Base-by-base conservation (phyloP, 2,329 filamentous ascomycete genomes). In the Aureobasidium sp. region DNA sequence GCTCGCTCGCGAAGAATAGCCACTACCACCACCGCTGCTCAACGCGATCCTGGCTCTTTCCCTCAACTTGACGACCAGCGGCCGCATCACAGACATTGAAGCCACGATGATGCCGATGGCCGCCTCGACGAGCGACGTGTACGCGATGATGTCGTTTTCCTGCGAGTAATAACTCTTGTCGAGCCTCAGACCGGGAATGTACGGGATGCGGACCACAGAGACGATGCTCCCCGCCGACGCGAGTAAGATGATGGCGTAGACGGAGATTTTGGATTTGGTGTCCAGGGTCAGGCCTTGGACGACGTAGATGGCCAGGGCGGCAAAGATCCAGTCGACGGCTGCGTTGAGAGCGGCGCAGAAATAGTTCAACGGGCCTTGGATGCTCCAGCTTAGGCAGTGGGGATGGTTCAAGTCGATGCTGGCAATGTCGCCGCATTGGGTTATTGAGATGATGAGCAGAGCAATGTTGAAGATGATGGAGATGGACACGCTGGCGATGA, bases 241-340 rank as follows among this genome's bases (percentile, higher is more conserved):
- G 1, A 57, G 27, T 2, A 53, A 7, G 10, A 57, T 49, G 16
- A 57, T 42, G 10, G 38, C 29, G 6, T 42, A 55, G 10, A 57
- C 52, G 4, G 45, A 52, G 4, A 42, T 11, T 17, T 53, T 55
- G 2, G 21, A 22, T 17, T 21, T 44, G 1, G 24, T 22, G 2
- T 34, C 37, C 41, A 57, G 37, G 4, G 10, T 48, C 2, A 54
- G 16, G 10, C 44, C 39, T 17, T 24, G 39, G 3, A 57, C 53
- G 1, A 57, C 53, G 16, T 45, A 39, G 17, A 57, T 55, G 6
- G 55, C 40, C 1, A 48, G 19, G 19, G 39, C n/a, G 8, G 52
- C 50, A 22, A 57, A 50, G 24, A 57, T 49, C 55, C 55, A 57
- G 29, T 57, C 55, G 2, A 55, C 47, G 8, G 50, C 21, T 11